Percentiles rank a stretch among this genome's conserved stretches.
Evolutionary conservation across 805 yeast species (phyloP).

Genomic region (Maudiozyma saulgeensis): DNA sequence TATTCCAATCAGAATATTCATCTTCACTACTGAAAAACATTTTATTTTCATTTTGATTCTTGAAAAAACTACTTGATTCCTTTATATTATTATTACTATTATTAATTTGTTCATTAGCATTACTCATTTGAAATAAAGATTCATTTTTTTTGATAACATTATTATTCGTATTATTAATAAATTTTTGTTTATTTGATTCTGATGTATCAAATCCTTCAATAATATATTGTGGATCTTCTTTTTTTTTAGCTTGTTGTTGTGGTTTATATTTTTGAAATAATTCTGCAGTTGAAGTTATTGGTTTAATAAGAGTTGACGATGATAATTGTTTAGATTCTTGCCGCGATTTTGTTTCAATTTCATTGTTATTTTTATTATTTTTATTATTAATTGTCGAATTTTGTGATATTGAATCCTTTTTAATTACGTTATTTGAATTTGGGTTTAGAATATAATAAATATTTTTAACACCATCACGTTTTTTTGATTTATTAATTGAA

Average conservation of each 20-base stretch:
- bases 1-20: slow-evolving; percentile 28
- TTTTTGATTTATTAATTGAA: slow-evolving; percentile 23
- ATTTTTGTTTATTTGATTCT: neutral
- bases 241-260: neutral
- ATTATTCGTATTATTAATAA: neutral
- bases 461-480: slow-evolving; percentile 29
- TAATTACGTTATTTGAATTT: neutral
- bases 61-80: neutral
- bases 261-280: slow-evolving; percentile 1
- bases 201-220: slow-evolving; percentile 21
- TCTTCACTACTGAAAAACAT: slow-evolving; percentile 29
- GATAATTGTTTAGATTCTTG: neutral
- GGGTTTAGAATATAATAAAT: slow-evolving; percentile 24
- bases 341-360: neutral
- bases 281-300: neutral
- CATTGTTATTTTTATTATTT: slow-evolving; percentile 3
- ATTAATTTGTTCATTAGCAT: neutral
- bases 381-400: neutral
- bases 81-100: slow-evolving; percentile 1
- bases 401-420: neutral
- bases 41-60: slow-evolving; percentile 7
- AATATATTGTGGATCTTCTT: slow-evolving; percentile 14
- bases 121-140: slow-evolving; percentile 1
- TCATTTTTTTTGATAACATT: neutral
- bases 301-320: slow-evolving; percentile 1